phyloP scores from a whole-genome alignment of 73 alveolate species.

The Stentor coeruleus region DNA sequence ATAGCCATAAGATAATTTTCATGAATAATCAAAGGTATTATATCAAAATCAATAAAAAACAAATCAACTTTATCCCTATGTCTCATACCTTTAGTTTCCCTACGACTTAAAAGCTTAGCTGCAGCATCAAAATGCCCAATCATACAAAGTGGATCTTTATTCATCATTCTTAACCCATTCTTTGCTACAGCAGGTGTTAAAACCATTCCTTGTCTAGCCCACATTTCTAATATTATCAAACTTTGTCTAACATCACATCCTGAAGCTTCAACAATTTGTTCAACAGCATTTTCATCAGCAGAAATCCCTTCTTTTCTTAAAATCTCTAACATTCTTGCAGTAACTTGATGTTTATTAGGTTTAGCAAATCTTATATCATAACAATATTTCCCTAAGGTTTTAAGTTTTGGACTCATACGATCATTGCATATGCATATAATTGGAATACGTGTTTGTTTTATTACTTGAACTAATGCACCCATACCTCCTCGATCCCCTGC shows the following conservation, averaged over 20 bases:
- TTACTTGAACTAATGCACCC: slow-evolving; percentile 84
- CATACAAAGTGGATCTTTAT: slow-evolving; percentile 49
- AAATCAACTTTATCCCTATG: slow-evolving; percentile 78
- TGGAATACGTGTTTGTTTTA: slow-evolving; percentile 91
- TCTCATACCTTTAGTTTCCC: slow-evolving; percentile 53
- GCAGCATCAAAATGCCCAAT: slow-evolving; percentile 90
- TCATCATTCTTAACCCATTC: not conserved
- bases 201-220: slow-evolving; percentile 31
- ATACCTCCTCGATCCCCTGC: slow-evolving; percentile 98
- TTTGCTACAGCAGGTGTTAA: not conserved
- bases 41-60: slow-evolving; percentile 92
- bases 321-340: slow-evolving; percentile 69
- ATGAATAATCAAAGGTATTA: slow-evolving; percentile 88
- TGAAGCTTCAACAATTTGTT: slow-evolving; percentile 74
- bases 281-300: slow-evolving; percentile 66
- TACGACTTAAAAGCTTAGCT: slow-evolving; percentile 61
- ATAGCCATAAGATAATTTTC: slow-evolving; percentile 85
- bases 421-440: slow-evolving; percentile 97
- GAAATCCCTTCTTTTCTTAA: slow-evolving; percentile 80
- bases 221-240: slow-evolving; percentile 87
- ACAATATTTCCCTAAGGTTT: slow-evolving; percentile 82
- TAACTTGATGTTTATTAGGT: slow-evolving; percentile 76
- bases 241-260: slow-evolving; percentile 89
- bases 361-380: slow-evolving; percentile 89
- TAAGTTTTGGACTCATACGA: slow-evolving; percentile 74